phyloP scores from a whole-genome alignment of 345 rosid species.

The Barbarea vulgaris region DNA sequence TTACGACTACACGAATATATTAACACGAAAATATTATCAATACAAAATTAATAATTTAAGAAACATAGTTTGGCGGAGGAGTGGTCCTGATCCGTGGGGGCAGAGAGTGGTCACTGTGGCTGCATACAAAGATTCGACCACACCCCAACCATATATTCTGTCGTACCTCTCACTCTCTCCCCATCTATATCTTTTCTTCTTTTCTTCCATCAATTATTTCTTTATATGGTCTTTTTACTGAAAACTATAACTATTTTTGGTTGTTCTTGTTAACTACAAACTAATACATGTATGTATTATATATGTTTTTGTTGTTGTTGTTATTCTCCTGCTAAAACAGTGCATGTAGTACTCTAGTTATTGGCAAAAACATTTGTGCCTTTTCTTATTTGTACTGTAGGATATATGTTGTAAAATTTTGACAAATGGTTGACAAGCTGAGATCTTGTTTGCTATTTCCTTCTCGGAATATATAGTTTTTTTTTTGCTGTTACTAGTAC shows the following conservation, averaged over 20 bases:
- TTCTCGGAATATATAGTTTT: neutral
- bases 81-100: conserved; percentile 26
- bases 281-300: neutral
- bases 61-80: neutral
- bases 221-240: conserved; percentile 15
- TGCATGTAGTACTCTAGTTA: neutral
- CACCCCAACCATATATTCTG: conserved; percentile 39
- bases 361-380: neutral
- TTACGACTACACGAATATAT: neutral
- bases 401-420: neutral
- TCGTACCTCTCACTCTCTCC: conserved; percentile 24
- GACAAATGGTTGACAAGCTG: neutral
- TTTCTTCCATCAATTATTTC: conserved; percentile 1
- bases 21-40: conserved; percentile 1
- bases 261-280: neutral
- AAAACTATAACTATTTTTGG: conserved; percentile 12
- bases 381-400: neutral
- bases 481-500: neutral
- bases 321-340: neutral
- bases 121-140: conserved; percentile 35
- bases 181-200: conserved; percentile 21
- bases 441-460: neutral
- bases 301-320: neutral
- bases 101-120: conserved; percentile 27
- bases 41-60: neutral